These are phyloP conservation scores for Chlorella sp. DNA, from an alignment of 139 green algal genomes.

Conservation along the genomic window DNA sequence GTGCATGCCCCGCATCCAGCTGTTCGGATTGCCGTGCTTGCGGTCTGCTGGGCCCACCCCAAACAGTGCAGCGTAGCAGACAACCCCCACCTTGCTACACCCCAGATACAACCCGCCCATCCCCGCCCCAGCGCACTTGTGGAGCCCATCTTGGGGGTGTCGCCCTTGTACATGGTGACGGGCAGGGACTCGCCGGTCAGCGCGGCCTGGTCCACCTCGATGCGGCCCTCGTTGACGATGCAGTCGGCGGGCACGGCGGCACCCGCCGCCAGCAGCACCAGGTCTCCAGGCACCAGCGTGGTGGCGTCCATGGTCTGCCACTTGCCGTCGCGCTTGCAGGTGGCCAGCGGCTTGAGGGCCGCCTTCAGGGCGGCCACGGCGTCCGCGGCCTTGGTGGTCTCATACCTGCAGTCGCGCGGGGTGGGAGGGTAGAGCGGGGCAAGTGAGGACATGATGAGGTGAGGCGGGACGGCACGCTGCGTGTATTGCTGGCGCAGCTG, in stretches of 20 bases:
- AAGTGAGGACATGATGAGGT: no score
- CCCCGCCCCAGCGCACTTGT: no score
- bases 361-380: slow-evolving; percentile 87
- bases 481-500: no score
- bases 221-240: slow-evolving; percentile 68
- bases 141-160: slow-evolving; percentile 88
- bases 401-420: slow-evolving; percentile 50
- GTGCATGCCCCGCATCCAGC: no score
- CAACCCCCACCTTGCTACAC: no score
- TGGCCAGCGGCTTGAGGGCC: slow-evolving; percentile 84
- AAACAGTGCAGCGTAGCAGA: no score
- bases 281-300: slow-evolving; percentile 80
- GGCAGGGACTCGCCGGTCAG: slow-evolving; percentile 91
- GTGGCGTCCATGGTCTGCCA: slow-evolving; percentile 77
- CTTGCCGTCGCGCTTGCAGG: slow-evolving; percentile 78
- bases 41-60: no score
- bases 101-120: no score
- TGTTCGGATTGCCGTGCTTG: no score
- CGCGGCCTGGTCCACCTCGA: slow-evolving; percentile 86
- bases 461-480: no score
- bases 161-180: slow-evolving; percentile 77
- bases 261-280: slow-evolving; percentile 78
- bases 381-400: slow-evolving; percentile 82
- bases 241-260: slow-evolving; percentile 83
- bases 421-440: not conserved